Evolutionary conservation across 2,329 filamentous ascomycete genomes (phyloP).

Genomic region (Kalaharituber pfeilii): DNA sequence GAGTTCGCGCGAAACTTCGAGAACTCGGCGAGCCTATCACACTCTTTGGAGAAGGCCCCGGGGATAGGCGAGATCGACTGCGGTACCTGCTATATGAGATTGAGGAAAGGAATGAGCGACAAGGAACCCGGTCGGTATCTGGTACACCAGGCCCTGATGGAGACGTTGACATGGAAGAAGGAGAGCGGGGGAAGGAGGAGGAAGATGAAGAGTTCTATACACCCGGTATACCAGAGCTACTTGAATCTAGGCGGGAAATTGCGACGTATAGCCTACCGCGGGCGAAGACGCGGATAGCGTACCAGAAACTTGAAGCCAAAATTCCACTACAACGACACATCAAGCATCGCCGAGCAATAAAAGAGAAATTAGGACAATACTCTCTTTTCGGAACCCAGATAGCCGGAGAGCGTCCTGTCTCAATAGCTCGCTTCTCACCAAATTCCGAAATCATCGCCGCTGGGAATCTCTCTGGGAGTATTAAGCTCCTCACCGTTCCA

Average conservation of each 20-base stretch:
- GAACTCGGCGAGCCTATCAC: conserved; percentile 88
- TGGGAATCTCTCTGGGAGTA: conserved; percentile 81
- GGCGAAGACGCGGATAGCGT: conserved; percentile 57
- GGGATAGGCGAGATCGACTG: conserved; percentile 70
- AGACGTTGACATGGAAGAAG: conserved; percentile 55
- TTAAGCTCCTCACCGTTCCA: conserved; percentile 72
- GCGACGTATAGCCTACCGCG: conserved; percentile 69
- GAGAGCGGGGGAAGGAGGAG: conserved; percentile 41
- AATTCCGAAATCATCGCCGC: conserved; percentile 68
- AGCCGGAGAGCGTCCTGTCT: conserved; percentile 75
- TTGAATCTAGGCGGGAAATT: conserved; percentile 61
- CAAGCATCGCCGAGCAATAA: conserved; percentile 76
- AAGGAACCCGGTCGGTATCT: conserved; percentile 31
- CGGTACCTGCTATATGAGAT: conserved; percentile 52
- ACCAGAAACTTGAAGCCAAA: conserved; percentile 61
- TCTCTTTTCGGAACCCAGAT: conserved; percentile 90
- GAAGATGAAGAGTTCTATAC: conserved; percentile 93
- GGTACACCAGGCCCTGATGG: conserved; percentile 44
- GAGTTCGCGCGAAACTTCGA: conserved; percentile 63
- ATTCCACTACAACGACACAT: conserved; percentile 82
- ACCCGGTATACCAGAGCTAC: conserved; percentile 53
- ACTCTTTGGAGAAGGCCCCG: conserved; percentile 76
- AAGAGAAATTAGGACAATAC: conserved; percentile 63
- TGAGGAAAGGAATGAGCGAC: conserved; percentile 34
- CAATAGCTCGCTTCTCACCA: conserved; percentile 80